Percentiles rank a stretch among this genome's conserved stretches.
phyloP scores from a whole-genome alignment of 306 rosid genomes.

The Glycine soja region DNA sequence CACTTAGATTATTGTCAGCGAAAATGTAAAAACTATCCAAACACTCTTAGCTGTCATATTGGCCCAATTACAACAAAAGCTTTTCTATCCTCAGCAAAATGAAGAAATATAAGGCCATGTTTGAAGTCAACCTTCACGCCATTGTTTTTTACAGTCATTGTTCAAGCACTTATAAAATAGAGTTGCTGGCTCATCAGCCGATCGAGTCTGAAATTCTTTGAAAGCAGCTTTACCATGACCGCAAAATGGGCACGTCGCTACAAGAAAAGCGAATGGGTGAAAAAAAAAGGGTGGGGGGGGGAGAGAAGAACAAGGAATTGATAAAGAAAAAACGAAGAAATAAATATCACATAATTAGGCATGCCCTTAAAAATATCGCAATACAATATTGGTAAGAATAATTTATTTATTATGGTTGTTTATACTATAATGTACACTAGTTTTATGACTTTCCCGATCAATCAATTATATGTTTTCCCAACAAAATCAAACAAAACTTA shows the following conservation, averaged over 20 bases:
- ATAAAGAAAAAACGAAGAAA: not conserved
- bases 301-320: not conserved
- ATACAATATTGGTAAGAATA: not conserved
- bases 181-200: slow-evolving; percentile 79
- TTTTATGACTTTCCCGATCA: not conserved
- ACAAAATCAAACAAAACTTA: slow-evolving; percentile 12
- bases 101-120: not conserved
- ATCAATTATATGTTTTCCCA: slow-evolving; percentile 1
- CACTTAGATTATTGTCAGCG: not conserved
- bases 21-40: not conserved
- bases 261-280: slow-evolving; percentile 16
- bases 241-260: slow-evolving; percentile 67
- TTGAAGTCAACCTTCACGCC: slow-evolving; percentile 54
- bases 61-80: slow-evolving; percentile 4
- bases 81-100: not conserved
- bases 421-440: not conserved
- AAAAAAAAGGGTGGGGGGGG: not conserved
- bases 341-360: not conserved
- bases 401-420: not conserved
- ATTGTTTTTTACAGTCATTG: slow-evolving; percentile 52
- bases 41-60: not conserved
- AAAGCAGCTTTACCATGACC: slow-evolving; percentile 41
- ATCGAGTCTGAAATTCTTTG: slow-evolving; percentile 64
- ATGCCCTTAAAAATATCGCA: not conserved
- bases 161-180: slow-evolving; percentile 66